Conservation (phyloP, 2,329 filamentous ascomycete species). For the Fusarium anthophilum region DNA sequence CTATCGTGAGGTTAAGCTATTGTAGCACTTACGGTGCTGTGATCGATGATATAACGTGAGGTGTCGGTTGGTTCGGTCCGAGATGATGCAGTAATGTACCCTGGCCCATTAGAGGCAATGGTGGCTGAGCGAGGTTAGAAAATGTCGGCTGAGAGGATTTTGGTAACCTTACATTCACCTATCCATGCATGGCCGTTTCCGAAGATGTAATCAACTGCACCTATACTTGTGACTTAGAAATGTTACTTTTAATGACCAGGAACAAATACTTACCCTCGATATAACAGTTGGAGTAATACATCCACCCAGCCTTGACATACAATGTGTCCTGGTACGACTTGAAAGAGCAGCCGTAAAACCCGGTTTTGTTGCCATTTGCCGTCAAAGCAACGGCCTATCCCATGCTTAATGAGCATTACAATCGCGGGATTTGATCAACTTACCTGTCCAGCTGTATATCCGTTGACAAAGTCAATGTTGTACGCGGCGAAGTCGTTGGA, state of each 20-base stretch:
- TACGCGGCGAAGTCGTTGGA: neutral
- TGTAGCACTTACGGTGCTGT: neutral
- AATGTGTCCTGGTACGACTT: neutral
- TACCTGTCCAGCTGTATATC: neutral
- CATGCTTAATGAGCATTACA: too few relatives aligned
- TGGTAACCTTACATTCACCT: neutral
- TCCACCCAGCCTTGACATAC: neutral
- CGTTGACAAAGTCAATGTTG: neutral
- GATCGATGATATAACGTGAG: neutral
- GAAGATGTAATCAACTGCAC: neutral
- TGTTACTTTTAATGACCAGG: accelerated
- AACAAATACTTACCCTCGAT: neutral
- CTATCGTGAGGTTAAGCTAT: accelerated
- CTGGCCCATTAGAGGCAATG: neutral
- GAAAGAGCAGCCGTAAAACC: neutral
- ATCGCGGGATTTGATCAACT: too few relatives aligned
- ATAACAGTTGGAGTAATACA: neutral
- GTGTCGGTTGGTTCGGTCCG: neutral
- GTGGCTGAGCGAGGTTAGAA: neutral
- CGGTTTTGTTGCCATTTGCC: neutral
- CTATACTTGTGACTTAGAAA: accelerated
- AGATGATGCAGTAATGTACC: neutral
- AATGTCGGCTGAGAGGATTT: accelerated
- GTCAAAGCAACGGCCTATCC: neutral
- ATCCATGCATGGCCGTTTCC: neutral